These are phyloP conservation scores for Termitomyces heimii DNA, from an alignment of 768 basidiomycete species.

Conservation along the genomic window DNA sequence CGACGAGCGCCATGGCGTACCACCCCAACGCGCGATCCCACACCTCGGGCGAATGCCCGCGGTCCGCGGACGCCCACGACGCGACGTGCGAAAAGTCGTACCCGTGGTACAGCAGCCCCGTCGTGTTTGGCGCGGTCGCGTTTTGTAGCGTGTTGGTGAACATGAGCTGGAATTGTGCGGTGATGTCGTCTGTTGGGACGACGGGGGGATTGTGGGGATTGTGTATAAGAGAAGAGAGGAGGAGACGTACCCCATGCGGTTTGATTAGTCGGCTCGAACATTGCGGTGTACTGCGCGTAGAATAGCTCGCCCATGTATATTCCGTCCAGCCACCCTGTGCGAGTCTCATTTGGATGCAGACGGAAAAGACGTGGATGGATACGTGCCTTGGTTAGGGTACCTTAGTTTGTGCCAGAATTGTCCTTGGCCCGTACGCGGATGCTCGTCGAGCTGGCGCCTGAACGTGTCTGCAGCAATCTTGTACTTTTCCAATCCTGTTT, in stretches of 20 bases:
- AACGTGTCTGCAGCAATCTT: conserved; percentile 35
- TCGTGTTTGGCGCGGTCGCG: conserved; percentile 29
- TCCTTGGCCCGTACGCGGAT: conserved; percentile 38
- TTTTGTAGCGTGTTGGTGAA: conserved; percentile 37
- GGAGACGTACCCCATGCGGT: conserved; percentile 32
- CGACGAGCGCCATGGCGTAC: conserved; percentile 45
- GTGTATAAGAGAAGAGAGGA: background rate
- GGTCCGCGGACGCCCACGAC: conserved; percentile 38
- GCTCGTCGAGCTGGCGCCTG: conserved; percentile 31
- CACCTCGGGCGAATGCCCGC: conserved; percentile 42
- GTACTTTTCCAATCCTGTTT: conserved; percentile 30
- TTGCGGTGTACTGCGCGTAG: conserved; percentile 33
- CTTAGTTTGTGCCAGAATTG: conserved; percentile 42
- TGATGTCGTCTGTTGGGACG: conserved; percentile 32
- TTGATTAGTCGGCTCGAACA: conserved; percentile 27
- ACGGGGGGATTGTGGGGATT: background rate
- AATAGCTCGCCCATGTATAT: conserved; percentile 43
- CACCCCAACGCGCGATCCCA: conserved; percentile 45
- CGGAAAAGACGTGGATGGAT: background rate
- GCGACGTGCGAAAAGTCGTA: conserved; percentile 40
- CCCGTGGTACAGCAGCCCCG: conserved; percentile 41
- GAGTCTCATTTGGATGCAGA: background rate
- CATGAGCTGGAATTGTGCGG: conserved; percentile 35
- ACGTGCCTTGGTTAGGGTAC: conserved; percentile 36
- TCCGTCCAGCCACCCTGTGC: conserved; percentile 38